Evolutionary conservation across 225 moss, liverwort and hornwort genomes (phyloP).

Genomic region (Rhytidiadelphus loreus): DNA sequence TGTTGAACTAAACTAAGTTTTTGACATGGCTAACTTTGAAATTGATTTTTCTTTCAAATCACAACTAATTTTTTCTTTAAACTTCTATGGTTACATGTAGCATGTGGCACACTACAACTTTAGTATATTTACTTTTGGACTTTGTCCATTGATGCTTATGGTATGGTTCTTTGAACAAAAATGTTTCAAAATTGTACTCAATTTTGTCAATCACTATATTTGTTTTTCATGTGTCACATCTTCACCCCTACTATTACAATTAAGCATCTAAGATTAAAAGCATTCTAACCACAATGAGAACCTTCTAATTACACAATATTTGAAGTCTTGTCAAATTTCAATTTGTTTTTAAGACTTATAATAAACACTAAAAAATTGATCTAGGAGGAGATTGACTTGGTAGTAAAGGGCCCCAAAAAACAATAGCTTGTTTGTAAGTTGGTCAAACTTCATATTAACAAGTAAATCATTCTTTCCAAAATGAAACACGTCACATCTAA

Average conservation of each 20-base stretch:
- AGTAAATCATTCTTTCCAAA: neutral
- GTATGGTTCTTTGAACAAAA: too few relatives aligned
- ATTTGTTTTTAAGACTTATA: neutral
- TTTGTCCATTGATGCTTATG: too few relatives aligned
- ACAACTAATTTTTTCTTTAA: too few relatives aligned
- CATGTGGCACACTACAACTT: too few relatives aligned
- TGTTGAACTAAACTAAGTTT: too few relatives aligned
- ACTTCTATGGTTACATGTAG: too few relatives aligned
- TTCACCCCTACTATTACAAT: neutral
- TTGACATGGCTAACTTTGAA: too few relatives aligned
- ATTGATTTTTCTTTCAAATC: too few relatives aligned
- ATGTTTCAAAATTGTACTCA: too few relatives aligned
- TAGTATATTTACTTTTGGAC: too few relatives aligned
- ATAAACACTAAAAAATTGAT: neutral
- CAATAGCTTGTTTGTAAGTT: neutral
- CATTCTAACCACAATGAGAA: neutral
- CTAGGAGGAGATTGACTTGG: accelerated
- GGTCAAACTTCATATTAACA: neutral
- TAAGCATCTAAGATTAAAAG: accelerated
- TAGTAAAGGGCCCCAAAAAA: neutral
- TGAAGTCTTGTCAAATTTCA: neutral
- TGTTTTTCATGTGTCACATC: neutral
- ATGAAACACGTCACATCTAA: neutral
- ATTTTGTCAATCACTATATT: too few relatives aligned
- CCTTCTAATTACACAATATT: accelerated